phyloP scores from a whole-genome alignment of 805 yeast genomes.

The Lachancea meyersii region DNA sequence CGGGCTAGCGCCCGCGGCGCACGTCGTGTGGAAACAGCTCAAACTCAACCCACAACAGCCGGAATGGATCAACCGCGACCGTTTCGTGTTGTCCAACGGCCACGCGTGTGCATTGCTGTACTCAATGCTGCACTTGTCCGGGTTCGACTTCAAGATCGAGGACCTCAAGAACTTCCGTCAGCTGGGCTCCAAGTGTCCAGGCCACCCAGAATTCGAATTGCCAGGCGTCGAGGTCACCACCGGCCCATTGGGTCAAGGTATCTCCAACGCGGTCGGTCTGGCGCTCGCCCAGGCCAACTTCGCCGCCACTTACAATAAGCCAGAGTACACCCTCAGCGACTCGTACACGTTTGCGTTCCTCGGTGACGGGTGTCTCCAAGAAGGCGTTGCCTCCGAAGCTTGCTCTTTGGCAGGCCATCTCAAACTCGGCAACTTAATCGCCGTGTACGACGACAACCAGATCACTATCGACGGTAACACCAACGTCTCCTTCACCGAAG shows the following conservation, averaged over 20 bases:
- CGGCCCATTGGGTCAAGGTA: conserved; percentile 99
- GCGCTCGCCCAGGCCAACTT: conserved; percentile 91
- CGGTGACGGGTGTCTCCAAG: conserved; percentile 98
- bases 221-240: conserved; percentile 97
- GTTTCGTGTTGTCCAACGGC: conserved; percentile 93
- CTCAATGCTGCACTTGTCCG: conserved; percentile 77
- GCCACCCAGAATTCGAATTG: conserved; percentile 91
- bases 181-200: conserved; percentile 86
- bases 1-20: conserved; percentile 96
- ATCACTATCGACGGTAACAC: conserved; percentile 96
- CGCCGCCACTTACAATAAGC: conserved; percentile 92
- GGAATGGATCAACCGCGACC: conserved; percentile 88
- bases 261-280: conserved; percentile 90
- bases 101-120: conserved; percentile 91
- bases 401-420: conserved; percentile 94
- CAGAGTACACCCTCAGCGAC: conserved; percentile 66
- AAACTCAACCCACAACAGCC: conserved; percentile 88
- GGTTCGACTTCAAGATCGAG: conserved; percentile 67
- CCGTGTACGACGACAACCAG: conserved; percentile 93
- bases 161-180: conserved; percentile 90
- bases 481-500: conserved; percentile 85
- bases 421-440: conserved; percentile 86
- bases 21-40: conserved; percentile 70
- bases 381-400: conserved; percentile 95
- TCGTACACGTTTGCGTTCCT: conserved; percentile 71